Percentiles rank a stretch among this genome's conserved stretches.
These are phyloP conservation scores for Penicillium tannophilum DNA, from an alignment of 495 filamentous ascomycete genomes.

Conservation along the genomic window DNA sequence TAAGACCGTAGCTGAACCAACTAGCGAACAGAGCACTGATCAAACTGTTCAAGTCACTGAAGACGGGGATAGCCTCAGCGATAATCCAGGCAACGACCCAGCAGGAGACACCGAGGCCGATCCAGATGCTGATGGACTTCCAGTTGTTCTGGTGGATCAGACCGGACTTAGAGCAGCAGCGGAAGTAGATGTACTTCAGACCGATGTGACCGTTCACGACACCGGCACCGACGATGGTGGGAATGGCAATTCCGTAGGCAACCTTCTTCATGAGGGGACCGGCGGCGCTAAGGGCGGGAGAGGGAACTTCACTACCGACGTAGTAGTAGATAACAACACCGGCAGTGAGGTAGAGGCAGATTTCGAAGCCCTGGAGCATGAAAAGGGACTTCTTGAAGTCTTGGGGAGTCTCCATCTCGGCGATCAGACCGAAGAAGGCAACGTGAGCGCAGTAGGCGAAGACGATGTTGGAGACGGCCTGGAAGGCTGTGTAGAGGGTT, in stretches of 20 bases:
- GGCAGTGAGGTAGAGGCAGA: constrained; percentile 66
- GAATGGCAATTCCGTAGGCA: constrained; percentile 77
- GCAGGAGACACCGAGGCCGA: constrained; percentile 53
- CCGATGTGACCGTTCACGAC: constrained; percentile 70
- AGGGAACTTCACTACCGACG: constrained; percentile 63
- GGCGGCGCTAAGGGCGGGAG: constrained; percentile 72
- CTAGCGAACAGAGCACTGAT: constrained; percentile 44
- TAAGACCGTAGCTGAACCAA: constrained; percentile 48
- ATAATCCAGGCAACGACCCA: constrained; percentile 69
- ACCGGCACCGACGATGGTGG: constrained; percentile 68
- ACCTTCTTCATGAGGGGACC: constrained; percentile 66
- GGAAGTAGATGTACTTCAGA: constrained; percentile 67
- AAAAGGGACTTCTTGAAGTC: constrained; percentile 70
- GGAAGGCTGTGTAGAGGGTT: constrained; percentile 42
- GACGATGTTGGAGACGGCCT: constrained; percentile 53
- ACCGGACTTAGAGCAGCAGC: constrained; percentile 54
- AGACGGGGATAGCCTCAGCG: constrained; percentile 69
- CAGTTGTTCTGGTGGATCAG: constrained; percentile 57
- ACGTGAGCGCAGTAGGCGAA: constrained; percentile 65
- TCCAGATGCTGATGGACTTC: constrained; percentile 52
- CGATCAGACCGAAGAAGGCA: constrained; percentile 75
- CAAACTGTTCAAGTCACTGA: constrained; percentile 60
- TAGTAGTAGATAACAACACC: constrained; percentile 73
- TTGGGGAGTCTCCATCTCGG: constrained; percentile 70
- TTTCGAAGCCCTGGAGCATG: constrained; percentile 65